Percentiles rank a stretch among this genome's conserved stretches.
phyloP scores from a whole-genome alignment of 2,329 filamentous ascomycete genomes.

The Akanthomyces lecanii region DNA sequence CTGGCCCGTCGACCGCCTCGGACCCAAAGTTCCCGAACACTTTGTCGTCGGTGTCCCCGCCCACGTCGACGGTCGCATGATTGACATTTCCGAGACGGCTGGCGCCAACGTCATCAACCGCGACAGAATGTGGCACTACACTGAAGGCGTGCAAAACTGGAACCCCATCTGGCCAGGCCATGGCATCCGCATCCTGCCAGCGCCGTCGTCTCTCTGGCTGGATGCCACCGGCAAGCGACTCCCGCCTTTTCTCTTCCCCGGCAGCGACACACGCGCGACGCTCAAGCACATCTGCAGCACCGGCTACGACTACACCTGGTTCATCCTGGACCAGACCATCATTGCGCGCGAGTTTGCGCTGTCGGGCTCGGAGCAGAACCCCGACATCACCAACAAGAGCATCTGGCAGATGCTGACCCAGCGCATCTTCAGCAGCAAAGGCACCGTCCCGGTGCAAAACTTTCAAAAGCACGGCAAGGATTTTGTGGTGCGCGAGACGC shows the following conservation, averaged over 20 bases:
- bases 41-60: constrained; percentile 60
- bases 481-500: constrained; percentile 54
- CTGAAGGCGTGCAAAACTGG: constrained; percentile 59
- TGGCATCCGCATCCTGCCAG: constrained; percentile 57
- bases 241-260: constrained; percentile 53
- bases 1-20: constrained; percentile 56
- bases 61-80: constrained; percentile 62
- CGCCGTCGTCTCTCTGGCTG: constrained; percentile 59
- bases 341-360: constrained; percentile 59
- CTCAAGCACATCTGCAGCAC: constrained; percentile 57
- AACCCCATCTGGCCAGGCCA: constrained; percentile 58
- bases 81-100: constrained; percentile 48
- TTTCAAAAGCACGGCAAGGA: constrained; percentile 57
- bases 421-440: constrained; percentile 48
- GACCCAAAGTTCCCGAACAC: constrained; percentile 49
- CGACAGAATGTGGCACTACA: constrained; percentile 65
- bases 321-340: constrained; percentile 55
- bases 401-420: constrained; percentile 45
- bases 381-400: constrained; percentile 55
- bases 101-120: constrained; percentile 56
- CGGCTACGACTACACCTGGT: constrained; percentile 61
- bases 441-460: constrained; percentile 51
- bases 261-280: constrained; percentile 53
- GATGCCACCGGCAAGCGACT: constrained; percentile 56
- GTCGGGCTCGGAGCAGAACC: constrained; percentile 61